These are phyloP conservation scores for Dothistroma pini DNA, from an alignment of 2,329 filamentous ascomycete genomes.

Conservation along the genomic window DNA sequence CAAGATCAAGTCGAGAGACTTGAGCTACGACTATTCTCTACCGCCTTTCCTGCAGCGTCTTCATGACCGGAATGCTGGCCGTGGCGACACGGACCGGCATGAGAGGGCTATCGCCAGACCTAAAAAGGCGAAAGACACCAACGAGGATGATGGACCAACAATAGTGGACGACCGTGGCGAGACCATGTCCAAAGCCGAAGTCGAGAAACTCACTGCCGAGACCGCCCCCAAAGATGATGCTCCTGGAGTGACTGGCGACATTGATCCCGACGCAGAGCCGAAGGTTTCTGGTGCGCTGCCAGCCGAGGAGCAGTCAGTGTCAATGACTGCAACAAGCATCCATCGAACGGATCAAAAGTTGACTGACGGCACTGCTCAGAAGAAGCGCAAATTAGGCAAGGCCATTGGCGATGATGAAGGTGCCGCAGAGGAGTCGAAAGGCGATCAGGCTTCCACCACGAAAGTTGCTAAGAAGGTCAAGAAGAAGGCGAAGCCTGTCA, in stretches of 20 bases:
- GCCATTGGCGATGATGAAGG: slow-evolving; percentile 33
- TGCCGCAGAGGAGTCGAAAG: slow-evolving; percentile 11
- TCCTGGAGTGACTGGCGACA: slow-evolving; percentile 23
- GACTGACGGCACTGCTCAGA: slow-evolving; percentile 27
- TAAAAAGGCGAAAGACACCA: slow-evolving; percentile 55
- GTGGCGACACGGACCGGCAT: slow-evolving; percentile 44
- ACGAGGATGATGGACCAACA: slow-evolving; percentile 72
- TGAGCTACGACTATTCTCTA: slow-evolving; percentile 60
- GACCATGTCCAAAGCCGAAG: slow-evolving; percentile 52
- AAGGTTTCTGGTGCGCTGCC: slow-evolving; percentile 27
- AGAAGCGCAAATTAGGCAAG: slow-evolving; percentile 38
- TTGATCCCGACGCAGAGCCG: slow-evolving; percentile 18
- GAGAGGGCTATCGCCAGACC: slow-evolving; percentile 44
- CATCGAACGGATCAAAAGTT: slow-evolving; percentile 17
- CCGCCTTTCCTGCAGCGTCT: slow-evolving; percentile 46
- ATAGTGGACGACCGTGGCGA: slow-evolving; percentile 70
- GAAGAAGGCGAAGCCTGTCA: slow-evolving; percentile 36
- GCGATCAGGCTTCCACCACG: slow-evolving; percentile 1
- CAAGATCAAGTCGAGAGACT: slow-evolving; percentile 58
- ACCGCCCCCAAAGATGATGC: slow-evolving; percentile 12
- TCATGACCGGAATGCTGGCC: slow-evolving; percentile 51
- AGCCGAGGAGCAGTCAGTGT: slow-evolving; percentile 1
- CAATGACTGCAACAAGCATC: not conserved
- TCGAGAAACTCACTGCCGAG: slow-evolving; percentile 40
- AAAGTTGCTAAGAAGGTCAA: slow-evolving; percentile 32